Percentiles rank a stretch among this genome's conserved stretches.
Evolutionary conservation across 129 eudicot genomes (phyloP).

Genomic region (Arctium minus): DNA sequence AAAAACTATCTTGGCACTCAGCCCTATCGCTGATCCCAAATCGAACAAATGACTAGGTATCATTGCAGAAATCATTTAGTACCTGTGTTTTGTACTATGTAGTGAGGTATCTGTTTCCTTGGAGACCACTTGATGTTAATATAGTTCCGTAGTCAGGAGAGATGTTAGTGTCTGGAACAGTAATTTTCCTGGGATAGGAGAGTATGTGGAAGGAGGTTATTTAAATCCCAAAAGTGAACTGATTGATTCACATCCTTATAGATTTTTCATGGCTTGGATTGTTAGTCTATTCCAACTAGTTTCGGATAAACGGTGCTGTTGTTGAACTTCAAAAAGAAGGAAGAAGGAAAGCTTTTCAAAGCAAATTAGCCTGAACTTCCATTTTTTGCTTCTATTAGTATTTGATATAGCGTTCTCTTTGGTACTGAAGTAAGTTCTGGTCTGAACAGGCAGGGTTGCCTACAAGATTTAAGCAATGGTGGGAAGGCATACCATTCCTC

Average conservation of each 20-base stretch:
- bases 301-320: background rate
- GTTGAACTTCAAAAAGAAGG: background rate
- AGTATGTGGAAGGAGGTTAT: too few relatives aligned
- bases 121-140: too few relatives aligned
- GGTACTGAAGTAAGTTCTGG: constrained; percentile 7
- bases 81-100: too few relatives aligned
- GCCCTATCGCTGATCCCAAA: too few relatives aligned
- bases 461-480: constrained; percentile 86
- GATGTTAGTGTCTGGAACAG: too few relatives aligned
- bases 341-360: background rate
- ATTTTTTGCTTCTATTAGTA: background rate
- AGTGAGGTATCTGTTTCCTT: too few relatives aligned
- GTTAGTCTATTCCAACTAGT: background rate
- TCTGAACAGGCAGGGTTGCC: constrained; percentile 67
- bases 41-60: too few relatives aligned
- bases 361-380: background rate
- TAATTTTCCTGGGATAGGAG: too few relatives aligned
- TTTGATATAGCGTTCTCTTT: constrained; percentile 3
- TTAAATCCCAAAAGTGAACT: background rate
- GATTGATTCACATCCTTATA: background rate
- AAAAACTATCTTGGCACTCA: too few relatives aligned
- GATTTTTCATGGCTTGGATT: background rate
- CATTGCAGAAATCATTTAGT: too few relatives aligned
- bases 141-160: too few relatives aligned
- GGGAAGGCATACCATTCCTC: constrained; percentile 93